Base-by-base conservation (phyloP, 306 rosid genomes). In the Glycyrrhiza uralensis region DNA sequence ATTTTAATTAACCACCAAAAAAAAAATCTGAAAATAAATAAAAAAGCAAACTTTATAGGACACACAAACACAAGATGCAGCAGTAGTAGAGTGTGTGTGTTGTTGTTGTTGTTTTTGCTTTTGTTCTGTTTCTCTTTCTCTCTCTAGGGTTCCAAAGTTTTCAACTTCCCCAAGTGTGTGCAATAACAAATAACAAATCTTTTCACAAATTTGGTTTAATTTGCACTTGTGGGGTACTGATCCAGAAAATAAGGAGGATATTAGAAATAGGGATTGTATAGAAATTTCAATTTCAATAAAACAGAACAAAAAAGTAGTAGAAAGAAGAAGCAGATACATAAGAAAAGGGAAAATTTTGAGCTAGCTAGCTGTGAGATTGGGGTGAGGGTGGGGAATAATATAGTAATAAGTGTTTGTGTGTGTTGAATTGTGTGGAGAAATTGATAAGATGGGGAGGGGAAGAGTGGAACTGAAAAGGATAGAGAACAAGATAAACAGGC, bases 401-500 rank as follows among this genome's bases (percentile, higher is more conserved):
- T n/a, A n/a, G n/a, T n/a, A n/a, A n/a, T n/a, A n/a, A n/a, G n/a
- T n/a, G n/a, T n/a, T n/a, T n/a, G n/a, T n/a, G n/a, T n/a, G n/a
- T n/a, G n/a, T n/a, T n/a, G n/a, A n/a, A n/a, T n/a, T n/a, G n/a
- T n/a, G n/a, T n/a, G n/a, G n/a, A 68, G 1, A 24, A 18, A 35
- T 17, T 30, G 1, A 3, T 18, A 23, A 69, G 13, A 79, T 92
- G 97, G 97, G 97, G 36, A 92, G 97, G 64, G 96, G 96, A 86
- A 87, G 97, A 82, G 97, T 92, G 32, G 97, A 92, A 83, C 71
- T 92, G 83, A 92, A 87, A 86, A 92, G 97, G 82, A 92, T 89
- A 84, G 96, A 92, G 92, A 92, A 92, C 87, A 92, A 92, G 87
- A 89, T 92, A 85, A 92, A 92, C 96, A 92, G 97, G 80, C 97